Conservation (phyloP, 768 basidiomycete species). For the Tephrocybe sp. region DNA sequence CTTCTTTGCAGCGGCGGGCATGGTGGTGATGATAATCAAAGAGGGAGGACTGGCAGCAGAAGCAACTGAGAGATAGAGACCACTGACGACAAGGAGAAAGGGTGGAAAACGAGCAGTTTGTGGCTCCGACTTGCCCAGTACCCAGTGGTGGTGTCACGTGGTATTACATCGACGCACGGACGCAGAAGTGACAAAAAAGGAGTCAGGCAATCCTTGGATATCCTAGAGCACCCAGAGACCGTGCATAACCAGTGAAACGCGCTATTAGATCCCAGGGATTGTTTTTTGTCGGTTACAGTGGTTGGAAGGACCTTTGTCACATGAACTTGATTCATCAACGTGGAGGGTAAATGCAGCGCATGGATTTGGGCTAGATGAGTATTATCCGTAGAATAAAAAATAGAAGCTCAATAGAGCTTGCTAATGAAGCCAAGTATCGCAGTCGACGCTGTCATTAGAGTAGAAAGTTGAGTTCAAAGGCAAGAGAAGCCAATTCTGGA, state of each 20-base stretch:
- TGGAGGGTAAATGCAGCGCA: too few relatives aligned
- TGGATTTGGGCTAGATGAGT: too few relatives aligned
- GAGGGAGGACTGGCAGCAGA: slow-evolving; percentile 1
- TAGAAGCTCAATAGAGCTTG: too few relatives aligned
- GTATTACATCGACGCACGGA: slow-evolving; percentile 22
- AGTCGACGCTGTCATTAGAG: too few relatives aligned
- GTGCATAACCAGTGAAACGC: neutral
- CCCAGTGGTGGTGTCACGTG: slow-evolving; percentile 24
- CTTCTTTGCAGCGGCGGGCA: slow-evolving; percentile 34
- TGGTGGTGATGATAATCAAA: slow-evolving; percentile 8
- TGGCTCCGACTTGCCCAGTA: slow-evolving; percentile 19
- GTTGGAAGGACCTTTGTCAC: too few relatives aligned
- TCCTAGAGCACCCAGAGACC: neutral
- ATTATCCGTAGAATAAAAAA: too few relatives aligned
- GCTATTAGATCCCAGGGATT: neutral
- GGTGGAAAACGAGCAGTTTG: slow-evolving; percentile 23
- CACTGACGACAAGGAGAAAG: slow-evolving; percentile 14
- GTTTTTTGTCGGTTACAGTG: neutral
- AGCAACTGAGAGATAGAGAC: slow-evolving; percentile 7
- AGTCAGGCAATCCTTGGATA: neutral
- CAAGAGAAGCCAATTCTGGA: neutral
- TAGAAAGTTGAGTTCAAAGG: neutral
- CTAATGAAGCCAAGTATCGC: neutral
- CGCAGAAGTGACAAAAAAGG: slow-evolving; percentile 12
- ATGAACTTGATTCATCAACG: too few relatives aligned